These are phyloP conservation scores for Citrullus colocynthis DNA, from an alignment of 306 rosid species.

Conservation along the genomic window DNA sequence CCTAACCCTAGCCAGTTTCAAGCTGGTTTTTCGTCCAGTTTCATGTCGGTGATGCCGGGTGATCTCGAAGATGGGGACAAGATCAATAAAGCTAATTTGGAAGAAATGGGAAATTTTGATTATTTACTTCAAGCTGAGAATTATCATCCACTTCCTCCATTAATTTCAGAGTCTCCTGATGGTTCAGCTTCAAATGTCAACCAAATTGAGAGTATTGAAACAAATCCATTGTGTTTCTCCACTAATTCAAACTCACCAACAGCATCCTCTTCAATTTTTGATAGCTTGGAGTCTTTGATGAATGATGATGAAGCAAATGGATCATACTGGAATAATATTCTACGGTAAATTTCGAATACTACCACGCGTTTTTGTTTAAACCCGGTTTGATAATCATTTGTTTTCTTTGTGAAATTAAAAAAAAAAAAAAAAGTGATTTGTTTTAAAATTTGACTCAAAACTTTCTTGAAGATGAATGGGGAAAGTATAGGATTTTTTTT, in stretches of 20 bases:
- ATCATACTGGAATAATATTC: slow-evolving; percentile 75
- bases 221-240: slow-evolving; percentile 8
- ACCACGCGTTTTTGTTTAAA: too few relatives aligned
- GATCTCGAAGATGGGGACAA: background rate
- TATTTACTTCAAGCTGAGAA: slow-evolving; percentile 12
- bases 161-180: slow-evolving; percentile 24
- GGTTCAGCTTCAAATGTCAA: slow-evolving; percentile 11
- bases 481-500: too few relatives aligned
- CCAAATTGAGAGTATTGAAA: slow-evolving; percentile 20
- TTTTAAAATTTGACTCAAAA: too few relatives aligned
- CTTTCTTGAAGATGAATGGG: too few relatives aligned
- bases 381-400: too few relatives aligned
- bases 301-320: slow-evolving; percentile 39
- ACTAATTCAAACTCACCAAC: slow-evolving; percentile 11
- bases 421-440: too few relatives aligned
- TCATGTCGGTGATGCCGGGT: background rate
- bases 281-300: slow-evolving; percentile 61
- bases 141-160: slow-evolving; percentile 25
- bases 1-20: slow-evolving; percentile 7
- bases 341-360: slow-evolving; percentile 31
- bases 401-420: too few relatives aligned
- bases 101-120: background rate
- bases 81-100: slow-evolving; percentile 11
- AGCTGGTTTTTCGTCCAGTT: background rate
- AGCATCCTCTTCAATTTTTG: slow-evolving; percentile 25